Evolutionary conservation across 2,329 filamentous ascomycete genomes (phyloP).

Genomic region (Alternaria gaisen): DNA sequence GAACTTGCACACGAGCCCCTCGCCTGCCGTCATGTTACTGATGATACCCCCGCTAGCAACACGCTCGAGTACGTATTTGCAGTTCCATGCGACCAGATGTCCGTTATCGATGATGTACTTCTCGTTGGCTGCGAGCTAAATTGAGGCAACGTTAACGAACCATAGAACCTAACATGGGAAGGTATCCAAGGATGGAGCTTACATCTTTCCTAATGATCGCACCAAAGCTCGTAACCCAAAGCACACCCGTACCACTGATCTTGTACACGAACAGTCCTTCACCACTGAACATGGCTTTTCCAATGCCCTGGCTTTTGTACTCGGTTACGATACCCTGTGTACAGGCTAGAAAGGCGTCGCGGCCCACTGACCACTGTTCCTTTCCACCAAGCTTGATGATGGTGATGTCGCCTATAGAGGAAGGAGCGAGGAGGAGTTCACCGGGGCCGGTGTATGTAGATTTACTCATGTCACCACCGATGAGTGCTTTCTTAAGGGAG

Average conservation of each 20-base stretch:
- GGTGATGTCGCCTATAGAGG: slow-evolving; percentile 84
- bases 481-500: slow-evolving; percentile 88
- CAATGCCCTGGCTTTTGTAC: slow-evolving; percentile 83
- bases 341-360: slow-evolving; percentile 84
- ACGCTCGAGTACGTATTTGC: slow-evolving; percentile 89
- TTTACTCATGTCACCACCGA: slow-evolving; percentile 78
- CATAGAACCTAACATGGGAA: neutral
- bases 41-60: slow-evolving; percentile 91
- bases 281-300: slow-evolving; percentile 92
- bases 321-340: slow-evolving; percentile 91
- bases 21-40: slow-evolving; percentile 81
- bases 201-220: slow-evolving; percentile 96
- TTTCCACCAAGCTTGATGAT: slow-evolving; percentile 76
- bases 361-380: slow-evolving; percentile 83
- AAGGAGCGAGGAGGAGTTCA: slow-evolving; percentile 84
- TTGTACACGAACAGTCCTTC: slow-evolving; percentile 93
- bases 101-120: slow-evolving; percentile 94
- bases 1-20: slow-evolving; percentile 95
- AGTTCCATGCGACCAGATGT: slow-evolving; percentile 96
- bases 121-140: slow-evolving; percentile 61
- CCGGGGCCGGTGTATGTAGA: slow-evolving; percentile 90
- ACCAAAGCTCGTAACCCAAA: slow-evolving; percentile 93
- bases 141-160: neutral
- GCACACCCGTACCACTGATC: slow-evolving; percentile 78
- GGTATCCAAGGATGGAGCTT: slow-evolving; percentile 52